A percentile compares a stretch with the other conserved stretches of the same genome.
phyloP scores from a whole-genome alignment of 352 stramenopile genomes.

The Globisporangium carolinianum region DNA sequence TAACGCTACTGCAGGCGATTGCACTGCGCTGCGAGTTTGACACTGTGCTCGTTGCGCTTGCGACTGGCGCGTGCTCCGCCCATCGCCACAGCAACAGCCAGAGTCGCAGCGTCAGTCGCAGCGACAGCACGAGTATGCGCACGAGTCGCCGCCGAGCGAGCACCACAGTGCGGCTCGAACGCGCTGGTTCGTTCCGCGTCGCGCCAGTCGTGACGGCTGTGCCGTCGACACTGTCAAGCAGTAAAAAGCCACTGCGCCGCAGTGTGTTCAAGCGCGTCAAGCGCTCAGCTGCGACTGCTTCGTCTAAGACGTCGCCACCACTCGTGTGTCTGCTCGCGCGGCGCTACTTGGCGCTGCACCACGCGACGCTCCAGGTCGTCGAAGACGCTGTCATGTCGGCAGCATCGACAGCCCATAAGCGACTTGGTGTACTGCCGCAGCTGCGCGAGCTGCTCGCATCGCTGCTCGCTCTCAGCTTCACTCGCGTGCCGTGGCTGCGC shows the following conservation, averaged over 20 bases:
- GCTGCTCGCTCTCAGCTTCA: slow-evolving; percentile 41
- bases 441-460: slow-evolving; percentile 27
- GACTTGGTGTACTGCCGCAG: background rate
- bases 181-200: slow-evolving; percentile 8
- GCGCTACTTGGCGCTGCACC: slow-evolving; percentile 53
- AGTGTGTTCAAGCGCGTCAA: slow-evolving; percentile 17
- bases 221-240: slow-evolving; percentile 6
- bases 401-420: background rate
- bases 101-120: slow-evolving; percentile 5
- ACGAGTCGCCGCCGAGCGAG: slow-evolving; percentile 12
- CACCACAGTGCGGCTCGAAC: slow-evolving; percentile 12
- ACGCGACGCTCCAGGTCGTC: slow-evolving; percentile 48
- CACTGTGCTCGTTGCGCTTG: slow-evolving; percentile 38
- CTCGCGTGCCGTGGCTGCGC: slow-evolving; percentile 46
- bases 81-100: slow-evolving; percentile 13
- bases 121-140: background rate
- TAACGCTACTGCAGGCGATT: slow-evolving; percentile 28
- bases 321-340: slow-evolving; percentile 44
- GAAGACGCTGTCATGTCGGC: slow-evolving; percentile 22
- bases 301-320: slow-evolving; percentile 11
- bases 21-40: slow-evolving; percentile 53
- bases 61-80: slow-evolving; percentile 37
- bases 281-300: slow-evolving; percentile 9
- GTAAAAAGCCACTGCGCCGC: slow-evolving; percentile 3
- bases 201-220: slow-evolving; percentile 6